phyloP scores from a whole-genome alignment of 345 rosid genomes.

The Pistacia atlantica region DNA sequence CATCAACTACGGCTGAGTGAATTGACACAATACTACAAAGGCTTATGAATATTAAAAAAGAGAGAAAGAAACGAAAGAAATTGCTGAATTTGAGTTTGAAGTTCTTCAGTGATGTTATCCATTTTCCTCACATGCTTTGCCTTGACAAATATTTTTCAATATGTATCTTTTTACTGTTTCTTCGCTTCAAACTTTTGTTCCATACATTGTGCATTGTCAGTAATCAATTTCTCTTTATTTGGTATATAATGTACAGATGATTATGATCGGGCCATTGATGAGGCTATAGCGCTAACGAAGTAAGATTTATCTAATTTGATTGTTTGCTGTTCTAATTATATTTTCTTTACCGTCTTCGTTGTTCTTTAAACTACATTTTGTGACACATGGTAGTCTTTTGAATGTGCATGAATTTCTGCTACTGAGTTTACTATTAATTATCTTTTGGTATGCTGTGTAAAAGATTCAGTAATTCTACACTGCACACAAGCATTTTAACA shows the following conservation, averaged over 20 bases:
- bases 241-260: constrained; percentile 53
- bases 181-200: neutral
- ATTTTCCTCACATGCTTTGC: neutral
- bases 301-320: constrained; percentile 40
- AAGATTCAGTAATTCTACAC: too few relatives aligned
- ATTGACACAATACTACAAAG: neutral
- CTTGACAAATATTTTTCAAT: neutral
- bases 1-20: neutral
- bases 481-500: too few relatives aligned
- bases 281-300: constrained; percentile 64
- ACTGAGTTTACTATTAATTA: neutral
- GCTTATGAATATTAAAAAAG: neutral
- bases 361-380: neutral
- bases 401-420: neutral
- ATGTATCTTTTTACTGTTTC: neutral
- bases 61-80: neutral
- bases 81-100: neutral
- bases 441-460: too few relatives aligned
- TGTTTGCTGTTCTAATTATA: constrained; percentile 11
- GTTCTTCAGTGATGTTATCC: too few relatives aligned
- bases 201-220: neutral
- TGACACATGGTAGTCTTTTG: neutral
- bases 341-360: neutral
- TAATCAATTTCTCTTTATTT: constrained; percentile 15
- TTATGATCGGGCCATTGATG: constrained; percentile 67